phyloP scores from a whole-genome alignment of 352 stramenopile species.

The Thalassiosira livingstoniorum region DNA sequence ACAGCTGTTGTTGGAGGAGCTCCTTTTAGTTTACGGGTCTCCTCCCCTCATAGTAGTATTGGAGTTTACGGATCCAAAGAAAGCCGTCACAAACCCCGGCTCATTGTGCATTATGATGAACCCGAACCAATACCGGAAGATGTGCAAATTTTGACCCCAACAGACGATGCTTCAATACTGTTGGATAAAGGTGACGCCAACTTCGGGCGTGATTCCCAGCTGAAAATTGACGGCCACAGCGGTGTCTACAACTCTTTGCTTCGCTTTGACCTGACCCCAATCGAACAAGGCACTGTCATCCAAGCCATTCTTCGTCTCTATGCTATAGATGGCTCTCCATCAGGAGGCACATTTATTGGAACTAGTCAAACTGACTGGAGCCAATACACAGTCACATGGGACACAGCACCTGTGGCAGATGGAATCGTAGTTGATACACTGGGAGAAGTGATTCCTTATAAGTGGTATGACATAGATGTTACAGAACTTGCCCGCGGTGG shows the following conservation, averaged over 20 bases:
- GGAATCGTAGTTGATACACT: conserved; percentile 46
- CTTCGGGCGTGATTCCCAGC: conserved; percentile 59
- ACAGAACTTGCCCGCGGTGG: conserved; percentile 40
- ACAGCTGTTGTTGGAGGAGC: conserved; percentile 49
- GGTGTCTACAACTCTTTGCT: conserved; percentile 48
- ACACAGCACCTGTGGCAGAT: conserved; percentile 40
- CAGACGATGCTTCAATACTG: conserved; percentile 53
- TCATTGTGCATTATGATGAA: conserved; percentile 54
- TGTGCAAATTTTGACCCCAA: conserved; percentile 42
- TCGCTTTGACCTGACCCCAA: conserved; percentile 49
- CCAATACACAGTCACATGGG: conserved; percentile 53
- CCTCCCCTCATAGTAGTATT: conserved; percentile 46
- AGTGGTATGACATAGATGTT: conserved; percentile 61
- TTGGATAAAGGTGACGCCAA: conserved; percentile 45
- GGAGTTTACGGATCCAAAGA: conserved; percentile 59
- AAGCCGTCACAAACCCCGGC: conserved; percentile 39
- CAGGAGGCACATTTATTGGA: conserved; percentile 49
- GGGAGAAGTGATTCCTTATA: conserved; percentile 51
- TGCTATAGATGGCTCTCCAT: conserved; percentile 58
- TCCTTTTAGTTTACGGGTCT: conserved; percentile 55
- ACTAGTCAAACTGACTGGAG: conserved; percentile 44
- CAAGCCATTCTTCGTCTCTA: conserved; percentile 58
- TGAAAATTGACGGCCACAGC: conserved; percentile 70
- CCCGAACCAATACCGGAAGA: conserved; percentile 41
- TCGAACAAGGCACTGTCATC: conserved; percentile 49